phyloP scores from a whole-genome alignment of 352 stramenopile species.

The Plasmopara viticola region DNA sequence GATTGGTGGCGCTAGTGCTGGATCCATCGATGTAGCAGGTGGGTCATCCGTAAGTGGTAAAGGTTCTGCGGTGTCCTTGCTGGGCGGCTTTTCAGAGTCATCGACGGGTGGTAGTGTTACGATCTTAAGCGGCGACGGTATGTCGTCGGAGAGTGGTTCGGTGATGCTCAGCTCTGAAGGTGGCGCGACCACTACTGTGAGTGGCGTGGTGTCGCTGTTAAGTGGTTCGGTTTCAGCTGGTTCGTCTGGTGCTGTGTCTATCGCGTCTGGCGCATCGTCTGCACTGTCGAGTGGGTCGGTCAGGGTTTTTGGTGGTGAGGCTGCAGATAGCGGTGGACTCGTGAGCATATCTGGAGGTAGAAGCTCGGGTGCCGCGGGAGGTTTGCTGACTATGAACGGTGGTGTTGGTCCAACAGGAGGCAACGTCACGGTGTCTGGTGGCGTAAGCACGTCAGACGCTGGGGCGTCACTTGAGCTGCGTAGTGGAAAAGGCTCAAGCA shows the following conservation, averaged over 20 bases:
- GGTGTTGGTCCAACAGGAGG: slow-evolving; percentile 15
- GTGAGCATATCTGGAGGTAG: slow-evolving; percentile 10
- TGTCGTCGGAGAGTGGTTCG: slow-evolving; percentile 3
- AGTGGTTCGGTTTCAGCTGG: slow-evolving; percentile 12
- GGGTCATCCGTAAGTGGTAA: slow-evolving; percentile 20
- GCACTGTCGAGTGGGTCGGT: slow-evolving; percentile 18
- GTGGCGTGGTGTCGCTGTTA: slow-evolving; percentile 14
- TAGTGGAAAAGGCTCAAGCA: slow-evolving; percentile 16
- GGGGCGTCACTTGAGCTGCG: slow-evolving; percentile 13
- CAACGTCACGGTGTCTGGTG: slow-evolving; percentile 13
- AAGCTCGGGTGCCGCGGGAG: slow-evolving; percentile 3
- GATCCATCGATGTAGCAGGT: slow-evolving; percentile 19
- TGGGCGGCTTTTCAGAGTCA: slow-evolving; percentile 16
- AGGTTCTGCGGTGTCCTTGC: slow-evolving; percentile 17
- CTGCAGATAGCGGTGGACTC: slow-evolving; percentile 8
- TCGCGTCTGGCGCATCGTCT: slow-evolving; percentile 13
- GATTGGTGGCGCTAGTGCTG: slow-evolving; percentile 17
- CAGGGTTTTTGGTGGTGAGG: slow-evolving; percentile 12
- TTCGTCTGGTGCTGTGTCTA: slow-evolving; percentile 1
- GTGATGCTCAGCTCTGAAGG: slow-evolving; percentile 12
- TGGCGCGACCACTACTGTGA: neutral
- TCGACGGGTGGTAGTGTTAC: slow-evolving; percentile 19
- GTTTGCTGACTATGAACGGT: slow-evolving; percentile 11
- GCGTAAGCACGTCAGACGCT: slow-evolving; percentile 8
- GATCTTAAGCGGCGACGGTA: slow-evolving; percentile 12